phyloP scores from a whole-genome alignment of 495 filamentous ascomycete genomes.

The Penicillium waksmanii region DNA sequence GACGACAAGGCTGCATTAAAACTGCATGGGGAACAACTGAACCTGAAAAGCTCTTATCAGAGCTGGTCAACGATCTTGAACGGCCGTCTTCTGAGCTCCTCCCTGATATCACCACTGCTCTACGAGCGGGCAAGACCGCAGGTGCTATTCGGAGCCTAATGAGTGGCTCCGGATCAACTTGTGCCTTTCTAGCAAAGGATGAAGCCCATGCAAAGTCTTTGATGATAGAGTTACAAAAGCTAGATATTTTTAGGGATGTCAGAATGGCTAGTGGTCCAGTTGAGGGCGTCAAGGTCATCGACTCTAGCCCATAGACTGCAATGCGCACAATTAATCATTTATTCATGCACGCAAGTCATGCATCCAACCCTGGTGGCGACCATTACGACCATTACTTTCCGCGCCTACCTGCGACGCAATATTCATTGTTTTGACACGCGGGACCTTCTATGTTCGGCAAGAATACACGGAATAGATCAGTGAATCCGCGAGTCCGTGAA shows the following conservation, averaged over 20 bases:
- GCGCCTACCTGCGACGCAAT: too few species aligned
- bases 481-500: too few species aligned
- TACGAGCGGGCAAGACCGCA: neutral
- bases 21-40: constrained; percentile 4
- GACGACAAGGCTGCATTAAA: constrained; percentile 2
- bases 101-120: constrained; percentile 9
- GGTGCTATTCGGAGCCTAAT: constrained; percentile 8
- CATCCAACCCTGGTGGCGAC: too few species aligned
- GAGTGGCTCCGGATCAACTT: constrained; percentile 17
- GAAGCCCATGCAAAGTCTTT: constrained; percentile 5
- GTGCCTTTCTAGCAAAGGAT: constrained; percentile 12
- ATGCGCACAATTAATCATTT: too few species aligned
- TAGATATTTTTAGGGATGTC: constrained; percentile 3
- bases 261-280: constrained; percentile 10
- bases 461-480: too few species aligned
- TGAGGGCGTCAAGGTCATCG: constrained; percentile 1
- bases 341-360: too few species aligned
- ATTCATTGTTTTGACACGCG: too few species aligned
- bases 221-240: neutral
- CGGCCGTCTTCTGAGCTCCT: constrained; percentile 3
- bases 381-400: too few species aligned
- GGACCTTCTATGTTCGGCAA: too few species aligned
- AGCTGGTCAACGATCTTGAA: constrained; percentile 13
- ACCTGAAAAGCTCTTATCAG: neutral
- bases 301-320: neutral